Conservation (phyloP, 2,329 filamentous ascomycete species). For the Xylariomycetidae sp. region DNA sequence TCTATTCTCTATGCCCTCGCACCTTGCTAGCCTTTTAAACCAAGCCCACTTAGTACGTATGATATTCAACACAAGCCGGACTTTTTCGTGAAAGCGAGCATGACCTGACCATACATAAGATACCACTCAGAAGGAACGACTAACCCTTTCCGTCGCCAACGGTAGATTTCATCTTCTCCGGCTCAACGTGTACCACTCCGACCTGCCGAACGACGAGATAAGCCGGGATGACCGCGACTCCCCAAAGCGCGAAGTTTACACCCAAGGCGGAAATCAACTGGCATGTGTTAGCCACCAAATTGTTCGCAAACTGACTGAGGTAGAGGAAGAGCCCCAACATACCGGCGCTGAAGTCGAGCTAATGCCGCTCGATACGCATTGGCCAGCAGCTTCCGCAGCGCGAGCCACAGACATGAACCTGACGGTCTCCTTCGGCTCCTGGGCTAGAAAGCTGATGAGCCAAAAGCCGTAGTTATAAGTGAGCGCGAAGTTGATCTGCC, state of each 20-base stretch:
- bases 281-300: not conserved
- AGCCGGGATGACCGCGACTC: conserved; percentile 16
- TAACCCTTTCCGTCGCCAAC: too few species aligned
- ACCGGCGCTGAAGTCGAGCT: conserved; percentile 18
- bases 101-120: too few species aligned
- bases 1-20: too few species aligned
- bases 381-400: conserved; percentile 23
- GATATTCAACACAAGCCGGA: too few species aligned
- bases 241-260: conserved; percentile 23
- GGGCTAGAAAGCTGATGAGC: conserved; percentile 25
- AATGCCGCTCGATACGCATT: conserved; percentile 25
- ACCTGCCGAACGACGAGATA: conserved; percentile 20
- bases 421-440: conserved; percentile 18
- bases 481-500: conserved; percentile 26
- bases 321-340: not conserved
- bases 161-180: too few species aligned
- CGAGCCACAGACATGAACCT: conserved; percentile 20
- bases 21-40: too few species aligned
- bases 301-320: not conserved
- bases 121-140: too few species aligned
- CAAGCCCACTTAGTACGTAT: too few species aligned
- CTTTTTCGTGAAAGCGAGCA: too few species aligned
- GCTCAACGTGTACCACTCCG: conserved; percentile 11
- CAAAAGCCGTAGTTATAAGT: conserved; percentile 31
- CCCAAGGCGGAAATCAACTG: conserved; percentile 14